phyloP scores from a whole-genome alignment of 2,329 filamentous ascomycete genomes.

The Mollisiaceae sp. region DNA sequence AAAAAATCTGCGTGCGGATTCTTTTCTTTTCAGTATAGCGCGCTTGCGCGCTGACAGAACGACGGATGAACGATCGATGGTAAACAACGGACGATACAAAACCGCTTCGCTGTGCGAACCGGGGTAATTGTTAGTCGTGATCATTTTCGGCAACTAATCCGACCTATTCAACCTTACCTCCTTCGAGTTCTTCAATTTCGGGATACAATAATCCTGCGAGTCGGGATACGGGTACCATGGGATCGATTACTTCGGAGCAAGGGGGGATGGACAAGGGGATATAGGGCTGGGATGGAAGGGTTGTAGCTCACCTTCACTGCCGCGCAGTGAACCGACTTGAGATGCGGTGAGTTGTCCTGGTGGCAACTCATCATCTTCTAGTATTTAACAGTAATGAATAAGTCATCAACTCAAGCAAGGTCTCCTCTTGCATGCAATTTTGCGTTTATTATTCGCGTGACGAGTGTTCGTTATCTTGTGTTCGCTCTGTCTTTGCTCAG shows the following conservation, averaged over 20 bases:
- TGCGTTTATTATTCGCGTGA: not conserved
- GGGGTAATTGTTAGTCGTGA: conserved; percentile 23
- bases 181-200: conserved; percentile 20
- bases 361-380: conserved; percentile 26
- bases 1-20: conserved; percentile 30
- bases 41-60: conserved; percentile 39
- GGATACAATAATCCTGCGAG: conserved; percentile 27
- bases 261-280: conserved; percentile 14
- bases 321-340: conserved; percentile 30
- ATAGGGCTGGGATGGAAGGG: conserved; percentile 24
- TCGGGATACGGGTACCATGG: conserved; percentile 23
- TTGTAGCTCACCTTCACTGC: conserved; percentile 39
- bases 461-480: not conserved
- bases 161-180: conserved; percentile 20
- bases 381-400: conserved; percentile 36
- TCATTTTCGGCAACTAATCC: conserved; percentile 18
- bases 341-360: conserved; percentile 33
- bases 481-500: conserved; percentile 1
- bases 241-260: conserved; percentile 13
- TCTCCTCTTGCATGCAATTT: not conserved
- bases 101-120: conserved; percentile 32
- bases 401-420: conserved; percentile 11
- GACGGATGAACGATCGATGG: conserved; percentile 26
- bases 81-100: conserved; percentile 24
- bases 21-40: conserved; percentile 30